These are phyloP conservation scores for Euphorbia lathyris DNA, from an alignment of 345 rosid genomes.

Conservation along the genomic window DNA sequence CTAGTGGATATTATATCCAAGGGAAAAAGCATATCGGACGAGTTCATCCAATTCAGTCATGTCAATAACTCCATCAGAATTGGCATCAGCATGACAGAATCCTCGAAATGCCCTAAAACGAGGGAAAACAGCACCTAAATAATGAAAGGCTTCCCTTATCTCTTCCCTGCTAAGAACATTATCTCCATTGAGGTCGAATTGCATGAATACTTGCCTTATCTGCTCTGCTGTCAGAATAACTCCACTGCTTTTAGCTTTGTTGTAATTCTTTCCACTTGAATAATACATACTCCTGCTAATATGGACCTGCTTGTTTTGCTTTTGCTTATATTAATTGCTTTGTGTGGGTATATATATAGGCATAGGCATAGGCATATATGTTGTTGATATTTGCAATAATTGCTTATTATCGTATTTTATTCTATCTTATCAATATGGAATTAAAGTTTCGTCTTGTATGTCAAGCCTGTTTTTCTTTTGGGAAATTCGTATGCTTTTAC, in stretches of 20 bases:
- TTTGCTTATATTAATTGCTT: too few species aligned
- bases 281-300: too few species aligned
- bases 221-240: background rate
- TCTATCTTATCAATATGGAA: background rate
- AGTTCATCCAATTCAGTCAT: constrained; percentile 3
- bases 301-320: too few species aligned
- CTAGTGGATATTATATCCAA: background rate
- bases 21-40: background rate
- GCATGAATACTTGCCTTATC: background rate
- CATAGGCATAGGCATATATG: background rate
- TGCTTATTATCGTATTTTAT: background rate
- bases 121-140: background rate
- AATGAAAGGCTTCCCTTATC: background rate
- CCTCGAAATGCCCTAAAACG: background rate
- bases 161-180: background rate
- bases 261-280: too few species aligned
- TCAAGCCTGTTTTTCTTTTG: too few species aligned
- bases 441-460: background rate
- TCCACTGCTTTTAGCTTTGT: background rate
- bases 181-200: constrained; percentile 2
- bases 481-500: too few species aligned
- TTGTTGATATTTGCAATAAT: background rate
- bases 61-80: constrained; percentile 6
- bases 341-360: too few species aligned
- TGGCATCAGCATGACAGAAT: background rate